Base-by-base conservation (phyloP, 108 stramenopile genomes). In the Conticribra guillardii region DNA sequence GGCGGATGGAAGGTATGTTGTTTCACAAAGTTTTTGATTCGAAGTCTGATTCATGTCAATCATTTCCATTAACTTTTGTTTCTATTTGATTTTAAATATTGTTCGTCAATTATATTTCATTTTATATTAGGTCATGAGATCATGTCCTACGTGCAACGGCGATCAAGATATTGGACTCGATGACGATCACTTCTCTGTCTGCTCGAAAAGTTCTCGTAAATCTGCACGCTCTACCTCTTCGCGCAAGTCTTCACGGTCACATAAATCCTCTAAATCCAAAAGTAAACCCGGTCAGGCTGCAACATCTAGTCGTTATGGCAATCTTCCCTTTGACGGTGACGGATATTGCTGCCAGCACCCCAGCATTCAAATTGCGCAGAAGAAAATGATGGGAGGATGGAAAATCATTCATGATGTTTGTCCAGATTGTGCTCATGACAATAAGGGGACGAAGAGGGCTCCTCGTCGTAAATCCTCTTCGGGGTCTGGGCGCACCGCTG, bases 261-360 rank as follows among this genome's bases (percentile, higher is more conserved):
- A 27, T 21, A 50, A 26, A 52, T 67, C 64, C 14, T 15, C 14
- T n/a, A 51, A 46, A 51, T 47, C 48, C 2, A 50, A 45, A 53
- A 58, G 64, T 0, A 60, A 27, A 34, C 33, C 58, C 21, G 69
- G 58, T 9, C 31, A 70, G 52, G 77, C 77, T 28, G 58, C 64
- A 0, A 23, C 24, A 18, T 47, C 58, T 16, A 63, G 69, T 4
- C 54, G 69, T 23, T 79, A 79, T 37, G 77, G 77, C 5, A 50
- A 51, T 1, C 47, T 79, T 28, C 77, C 77, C 5, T 79, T 79
- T n/a, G 77, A 79, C 60, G 69, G 34, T 22, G 77, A 79, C 53
- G 77, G 77, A 2, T 79, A 79, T 23, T 79, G 77, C 52, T 71
- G 69, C 47, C 69, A 31, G 3, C 77, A 79, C 61, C 77, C 77